phyloP scores from a whole-genome alignment of 1,139 yeast genomes.

The Lipomyces yarrowii region DNA sequence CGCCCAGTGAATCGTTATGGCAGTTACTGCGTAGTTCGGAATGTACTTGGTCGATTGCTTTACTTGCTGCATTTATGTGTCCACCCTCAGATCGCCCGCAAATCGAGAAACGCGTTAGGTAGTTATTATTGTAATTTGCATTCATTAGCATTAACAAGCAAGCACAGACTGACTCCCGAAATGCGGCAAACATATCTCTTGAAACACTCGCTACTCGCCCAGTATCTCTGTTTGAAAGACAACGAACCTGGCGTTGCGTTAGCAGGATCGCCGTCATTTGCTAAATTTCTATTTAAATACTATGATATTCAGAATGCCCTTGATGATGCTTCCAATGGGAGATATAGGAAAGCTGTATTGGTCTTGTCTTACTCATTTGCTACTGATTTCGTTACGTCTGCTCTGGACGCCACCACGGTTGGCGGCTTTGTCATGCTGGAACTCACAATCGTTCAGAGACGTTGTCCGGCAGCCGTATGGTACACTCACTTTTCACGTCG shows the following conservation, averaged over 20 bases:
- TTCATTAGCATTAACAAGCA: neutral
- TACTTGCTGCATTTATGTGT: neutral
- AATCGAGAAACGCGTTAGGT: neutral
- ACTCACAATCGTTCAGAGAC: neutral
- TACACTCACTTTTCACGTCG: neutral
- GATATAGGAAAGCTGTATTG: neutral
- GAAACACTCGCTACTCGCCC: neutral
- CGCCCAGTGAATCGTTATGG: neutral
- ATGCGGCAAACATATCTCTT: neutral
- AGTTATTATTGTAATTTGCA: neutral
- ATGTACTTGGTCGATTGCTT: neutral
- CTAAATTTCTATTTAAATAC: neutral
- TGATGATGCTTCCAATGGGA: neutral
- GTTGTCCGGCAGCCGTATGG: neutral
- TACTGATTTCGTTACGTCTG: neutral
- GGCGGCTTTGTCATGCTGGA: neutral
- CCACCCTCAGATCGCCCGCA: neutral
- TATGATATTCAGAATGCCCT: neutral
- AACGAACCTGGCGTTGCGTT: neutral
- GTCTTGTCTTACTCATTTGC: neutral
- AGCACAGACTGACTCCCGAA: neutral
- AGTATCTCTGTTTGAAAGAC: neutral
- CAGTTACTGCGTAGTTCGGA: slow-evolving; percentile 2
- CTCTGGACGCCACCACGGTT: neutral
- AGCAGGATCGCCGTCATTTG: neutral